Base-by-base conservation (phyloP, 352 stramenopile species). In the Phytophthora meadii region DNA sequence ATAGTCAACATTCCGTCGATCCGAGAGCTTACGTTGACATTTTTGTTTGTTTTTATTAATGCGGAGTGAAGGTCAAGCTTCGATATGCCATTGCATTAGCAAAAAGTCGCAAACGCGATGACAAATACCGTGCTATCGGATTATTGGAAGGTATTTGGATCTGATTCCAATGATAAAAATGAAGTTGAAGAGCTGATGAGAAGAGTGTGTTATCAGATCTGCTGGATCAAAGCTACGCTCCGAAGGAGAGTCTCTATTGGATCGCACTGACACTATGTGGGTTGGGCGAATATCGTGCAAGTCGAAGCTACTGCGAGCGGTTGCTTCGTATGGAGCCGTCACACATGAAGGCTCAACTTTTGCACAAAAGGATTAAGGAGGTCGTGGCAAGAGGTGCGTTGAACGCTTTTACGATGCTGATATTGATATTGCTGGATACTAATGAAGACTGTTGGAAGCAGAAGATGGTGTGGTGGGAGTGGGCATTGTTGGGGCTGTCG, bases 291-390 rank as follows among this genome's bases (percentile, higher is more conserved):
- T 87, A 88, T 55, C 79, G 81, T 37, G 65, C 73, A 27, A 94
- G 86, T 72, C 78, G 84, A 30, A 80, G 61, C 53, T 80, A 90
- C 51, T 92, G 82, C 70, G 86, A 94, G 65, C 76, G 74, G 17
- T 72, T 94, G 59, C 76, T 94, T n/a, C 81, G 81, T 47, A 80
- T 89, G 64, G 84, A 94, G 14, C 84, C 86, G 52, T 78, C 72
- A 34, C 81, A 94, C 60, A 77, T 78, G 53, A 90, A 86, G 50
- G 86, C 82, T 41, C 79, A 89, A n/a, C 62, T 84, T 51, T 69
- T 94, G 57, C 84, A 91, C 65, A 77, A 89, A 37, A 87, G 82
- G 47, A 88, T 94, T 58, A 90, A 92, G 44, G 82, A 92, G 39
- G 77, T 87, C 30, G 66, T 82, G 0, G 62, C 78, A 54, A 88